These are phyloP conservation scores for Linum trigynum DNA, from an alignment of 345 rosid genomes.

Conservation along the genomic window DNA sequence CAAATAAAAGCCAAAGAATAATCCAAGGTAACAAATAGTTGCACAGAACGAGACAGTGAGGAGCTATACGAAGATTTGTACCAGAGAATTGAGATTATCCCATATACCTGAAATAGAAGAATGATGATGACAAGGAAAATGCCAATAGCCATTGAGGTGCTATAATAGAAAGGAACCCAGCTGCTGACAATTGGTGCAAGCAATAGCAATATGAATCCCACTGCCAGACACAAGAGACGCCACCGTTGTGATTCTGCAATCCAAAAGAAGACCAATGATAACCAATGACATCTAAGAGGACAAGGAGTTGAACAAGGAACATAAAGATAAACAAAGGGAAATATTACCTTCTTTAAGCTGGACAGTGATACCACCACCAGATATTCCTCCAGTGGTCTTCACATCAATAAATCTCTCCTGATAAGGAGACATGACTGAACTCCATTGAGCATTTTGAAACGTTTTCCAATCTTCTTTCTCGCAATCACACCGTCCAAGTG, in stretches of 20 bases:
- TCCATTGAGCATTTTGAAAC: slow-evolving; percentile 61
- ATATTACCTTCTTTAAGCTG: slow-evolving; percentile 52
- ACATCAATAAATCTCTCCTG: slow-evolving; percentile 61
- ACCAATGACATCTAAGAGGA: neutral
- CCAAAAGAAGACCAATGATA: slow-evolving; percentile 1
- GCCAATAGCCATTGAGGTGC: slow-evolving; percentile 87
- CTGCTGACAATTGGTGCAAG: slow-evolving; percentile 70
- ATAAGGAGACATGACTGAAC: slow-evolving; percentile 66
- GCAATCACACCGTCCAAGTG: slow-evolving; percentile 59
- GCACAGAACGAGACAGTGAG: neutral
- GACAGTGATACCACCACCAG: slow-evolving; percentile 38
- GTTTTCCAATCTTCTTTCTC: slow-evolving; percentile 61
- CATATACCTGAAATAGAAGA: slow-evolving; percentile 72
- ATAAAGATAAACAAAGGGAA: slow-evolving; percentile 1
- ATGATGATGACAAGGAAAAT: slow-evolving; percentile 71
- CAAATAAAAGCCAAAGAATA: neutral
- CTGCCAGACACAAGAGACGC: slow-evolving; percentile 64
- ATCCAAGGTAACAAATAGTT: neutral
- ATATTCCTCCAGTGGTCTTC: slow-evolving; percentile 38
- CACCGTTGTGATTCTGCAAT: slow-evolving; percentile 69
- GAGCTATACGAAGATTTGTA: neutral
- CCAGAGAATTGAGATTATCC: slow-evolving; percentile 2
- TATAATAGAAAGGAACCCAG: slow-evolving; percentile 95
- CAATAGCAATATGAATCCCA: slow-evolving; percentile 50
- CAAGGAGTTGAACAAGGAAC: neutral